Base-by-base conservation (phyloP, 345 rosid genomes). In the Salix koriyanagi region DNA sequence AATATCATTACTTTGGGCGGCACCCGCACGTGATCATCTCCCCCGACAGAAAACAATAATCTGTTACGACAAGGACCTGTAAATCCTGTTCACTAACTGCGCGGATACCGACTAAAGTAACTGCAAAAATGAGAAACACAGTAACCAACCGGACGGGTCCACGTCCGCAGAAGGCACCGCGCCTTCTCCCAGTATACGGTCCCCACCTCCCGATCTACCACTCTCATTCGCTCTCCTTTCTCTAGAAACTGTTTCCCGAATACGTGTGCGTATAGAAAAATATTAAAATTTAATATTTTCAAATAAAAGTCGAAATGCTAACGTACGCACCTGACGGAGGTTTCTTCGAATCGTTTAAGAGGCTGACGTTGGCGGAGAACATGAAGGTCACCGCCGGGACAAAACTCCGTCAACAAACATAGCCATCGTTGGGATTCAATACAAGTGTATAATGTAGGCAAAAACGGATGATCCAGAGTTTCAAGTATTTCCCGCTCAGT, bases 331-430 rank as follows among this genome's bases (percentile, higher is more conserved):
- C 97, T 91, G 83, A 95, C 91, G 87, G 97, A 92, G 80, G 92
- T 79, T 82, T 91, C 96, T 50, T 89, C 89, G 79, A 95, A 93
- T 15, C 96, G 96, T 82, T 89, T 93, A 76, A 71, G 74, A 10
- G 89, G 84, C 78, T 90, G 97, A 72, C 90, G 91, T 75, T 93
- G 97, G 60, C 97, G 93, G 88, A 95, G 97, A 71, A 95, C 94
- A 73, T 95, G 97, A 73, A 95, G 97, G 86, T 95, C 99, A n/a
- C 97, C 99, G 80, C 97, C 96, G 78, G 93, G 88, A 69, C 99
- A 93, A 79, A 95, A 93, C 91, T 95, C 97, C 64, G 97, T 95
- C 15, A 95, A 80, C 39, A 95, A 83, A 76, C 99, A 95, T 56
- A 91, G 88, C 96, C 97, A 95, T 70, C 89, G 86, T 11, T 86